phyloP scores from a whole-genome alignment of 257 asterid species.

The Phtheirospermum japonicum region DNA sequence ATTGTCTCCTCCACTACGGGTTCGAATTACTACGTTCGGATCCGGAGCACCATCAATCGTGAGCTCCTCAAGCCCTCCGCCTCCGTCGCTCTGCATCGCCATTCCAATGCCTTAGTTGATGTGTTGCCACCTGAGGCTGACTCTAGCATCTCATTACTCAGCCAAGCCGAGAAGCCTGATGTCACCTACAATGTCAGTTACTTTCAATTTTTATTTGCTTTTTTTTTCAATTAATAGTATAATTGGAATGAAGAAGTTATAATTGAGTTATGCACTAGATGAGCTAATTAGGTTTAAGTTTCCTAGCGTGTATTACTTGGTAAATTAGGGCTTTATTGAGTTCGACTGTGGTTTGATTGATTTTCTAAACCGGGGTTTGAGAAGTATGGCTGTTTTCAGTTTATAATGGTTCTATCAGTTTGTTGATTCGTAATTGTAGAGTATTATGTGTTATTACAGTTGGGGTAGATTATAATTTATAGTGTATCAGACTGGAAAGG shows the following conservation, averaged over 20 bases:
- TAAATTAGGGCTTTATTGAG: neutral
- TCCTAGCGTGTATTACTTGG: neutral
- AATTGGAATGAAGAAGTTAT: too few relatives aligned
- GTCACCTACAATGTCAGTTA: conserved; percentile 61
- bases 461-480: too few relatives aligned
- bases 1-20: conserved; percentile 82
- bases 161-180: conserved; percentile 83
- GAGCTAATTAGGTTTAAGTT: neutral
- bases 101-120: conserved; percentile 75
- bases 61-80: conserved; percentile 77
- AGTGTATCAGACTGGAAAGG: too few relatives aligned
- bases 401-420: neutral
- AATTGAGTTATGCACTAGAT: neutral
- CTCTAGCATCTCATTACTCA: conserved; percentile 76
- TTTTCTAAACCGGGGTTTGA: neutral
- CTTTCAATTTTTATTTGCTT: conserved; percentile 10
- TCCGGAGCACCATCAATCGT: conserved; percentile 69
- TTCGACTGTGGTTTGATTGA: neutral
- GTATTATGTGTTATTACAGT: too few relatives aligned
- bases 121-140: conserved; percentile 87
- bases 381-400: neutral
- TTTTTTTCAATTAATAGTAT: neutral
- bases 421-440: neutral
- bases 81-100: conserved; percentile 81
- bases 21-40: conserved; percentile 73